Percentiles rank a stretch among this genome's conserved stretches.
These are phyloP conservation scores for Tremella yokohamensis DNA, from an alignment of 768 basidiomycete genomes.

Conservation along the genomic window DNA sequence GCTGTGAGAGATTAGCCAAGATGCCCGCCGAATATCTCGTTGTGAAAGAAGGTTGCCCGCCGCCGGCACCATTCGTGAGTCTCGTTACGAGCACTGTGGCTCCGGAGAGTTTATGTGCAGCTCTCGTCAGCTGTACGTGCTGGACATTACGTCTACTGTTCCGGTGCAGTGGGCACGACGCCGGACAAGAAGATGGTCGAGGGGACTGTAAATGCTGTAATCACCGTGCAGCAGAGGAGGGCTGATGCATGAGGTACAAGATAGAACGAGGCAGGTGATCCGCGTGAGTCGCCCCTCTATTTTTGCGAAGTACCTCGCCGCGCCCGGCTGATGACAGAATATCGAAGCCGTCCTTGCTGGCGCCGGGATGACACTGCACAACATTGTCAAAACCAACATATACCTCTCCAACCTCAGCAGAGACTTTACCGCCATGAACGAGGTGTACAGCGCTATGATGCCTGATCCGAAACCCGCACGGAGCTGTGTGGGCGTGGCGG, in stretches of 20 bases:
- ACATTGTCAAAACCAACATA: conserved; percentile 38
- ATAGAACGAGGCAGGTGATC: conserved; percentile 24
- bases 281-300: too few relatives aligned
- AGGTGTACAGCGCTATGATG: conserved; percentile 21
- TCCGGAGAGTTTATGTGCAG: neutral
- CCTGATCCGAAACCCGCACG: conserved; percentile 37
- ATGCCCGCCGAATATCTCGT: too few relatives aligned
- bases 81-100: too few relatives aligned
- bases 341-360: conserved; percentile 33
- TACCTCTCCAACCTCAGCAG: conserved; percentile 30
- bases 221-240: too few relatives aligned
- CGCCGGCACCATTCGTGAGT: too few relatives aligned
- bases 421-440: conserved; percentile 31
- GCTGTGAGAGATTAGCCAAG: too few relatives aligned
- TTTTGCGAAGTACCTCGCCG: too few relatives aligned
- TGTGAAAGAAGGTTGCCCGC: too few relatives aligned
- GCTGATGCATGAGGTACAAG: conserved; percentile 21
- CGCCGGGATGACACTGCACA: conserved; percentile 23
- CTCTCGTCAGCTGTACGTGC: conserved; percentile 33
- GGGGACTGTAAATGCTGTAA: conserved; percentile 23
- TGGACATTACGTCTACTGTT: conserved; percentile 29
- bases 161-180: conserved; percentile 35
- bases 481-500: conserved; percentile 34
- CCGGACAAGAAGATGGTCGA: conserved; percentile 32
- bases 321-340: conserved; percentile 14